Conservation (phyloP, 441 rosid species). For the Lepidium campestre region DNA sequence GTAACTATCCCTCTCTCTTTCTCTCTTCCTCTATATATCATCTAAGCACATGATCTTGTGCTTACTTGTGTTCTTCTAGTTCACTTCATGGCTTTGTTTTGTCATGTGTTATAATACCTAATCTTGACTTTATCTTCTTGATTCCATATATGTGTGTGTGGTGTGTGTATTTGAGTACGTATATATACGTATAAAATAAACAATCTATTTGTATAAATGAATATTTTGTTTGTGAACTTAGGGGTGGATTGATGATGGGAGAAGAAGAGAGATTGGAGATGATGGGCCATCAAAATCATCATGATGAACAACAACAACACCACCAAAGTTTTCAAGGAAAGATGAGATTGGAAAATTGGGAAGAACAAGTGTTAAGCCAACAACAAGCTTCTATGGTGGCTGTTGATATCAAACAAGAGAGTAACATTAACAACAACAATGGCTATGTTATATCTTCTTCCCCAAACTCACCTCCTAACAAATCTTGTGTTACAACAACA, state of each 20-base stretch:
- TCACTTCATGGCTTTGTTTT: constrained; percentile 3
- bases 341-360: constrained; percentile 64
- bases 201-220: neutral
- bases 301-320: constrained; percentile 4
- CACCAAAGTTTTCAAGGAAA: constrained; percentile 44
- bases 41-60: neutral
- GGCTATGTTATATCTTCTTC: constrained; percentile 32
- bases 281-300: constrained; percentile 26
- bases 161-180: neutral
- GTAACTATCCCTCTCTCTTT: constrained; percentile 37
- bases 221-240: constrained; percentile 11
- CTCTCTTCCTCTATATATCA: neutral
- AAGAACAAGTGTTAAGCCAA: constrained; percentile 52
- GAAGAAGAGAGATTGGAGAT: constrained; percentile 49
- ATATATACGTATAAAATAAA: neutral
- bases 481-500: constrained; percentile 57
- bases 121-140: neutral
- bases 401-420: constrained; percentile 64
- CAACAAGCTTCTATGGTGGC: constrained; percentile 43
- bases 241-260: constrained; percentile 76
- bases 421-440: constrained; percentile 33
- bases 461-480: constrained; percentile 63
- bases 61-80: neutral
- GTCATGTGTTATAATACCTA: constrained; percentile 8
- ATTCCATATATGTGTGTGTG: neutral